Evolutionary conservation across 306 rosid species (phyloP).

Genomic region (Citrullus amarus): DNA sequence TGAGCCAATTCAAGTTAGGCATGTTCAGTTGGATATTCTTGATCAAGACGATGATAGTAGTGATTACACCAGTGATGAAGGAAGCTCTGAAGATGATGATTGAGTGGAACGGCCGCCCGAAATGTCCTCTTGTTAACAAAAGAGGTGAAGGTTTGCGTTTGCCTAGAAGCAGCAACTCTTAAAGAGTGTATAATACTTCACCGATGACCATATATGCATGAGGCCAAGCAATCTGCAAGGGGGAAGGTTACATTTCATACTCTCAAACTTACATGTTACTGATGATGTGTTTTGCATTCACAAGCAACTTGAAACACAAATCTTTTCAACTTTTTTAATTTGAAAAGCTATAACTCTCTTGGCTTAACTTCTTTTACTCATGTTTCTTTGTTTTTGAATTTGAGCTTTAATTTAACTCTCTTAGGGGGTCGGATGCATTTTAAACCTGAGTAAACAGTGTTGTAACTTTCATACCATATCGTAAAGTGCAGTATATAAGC

Average conservation of each 20-base stretch:
- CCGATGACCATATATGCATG: background rate
- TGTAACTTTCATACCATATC: background rate
- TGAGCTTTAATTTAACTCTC: background rate
- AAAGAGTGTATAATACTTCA: background rate
- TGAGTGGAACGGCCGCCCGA: background rate
- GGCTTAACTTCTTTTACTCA: background rate
- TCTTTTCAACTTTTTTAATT: background rate
- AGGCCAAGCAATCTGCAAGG: background rate
- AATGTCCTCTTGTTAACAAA: background rate
- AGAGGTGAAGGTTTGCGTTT: background rate
- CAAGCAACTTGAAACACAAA: background rate
- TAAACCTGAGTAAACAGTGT: background rate
- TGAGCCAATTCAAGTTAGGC: constrained; percentile 79
- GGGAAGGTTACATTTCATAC: background rate
- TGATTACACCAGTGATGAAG: constrained; percentile 80
- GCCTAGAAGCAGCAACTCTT: background rate
- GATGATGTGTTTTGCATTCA: background rate
- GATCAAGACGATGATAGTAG: constrained; percentile 77
- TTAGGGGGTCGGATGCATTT: background rate
- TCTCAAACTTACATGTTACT: background rate
- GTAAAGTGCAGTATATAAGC: background rate
- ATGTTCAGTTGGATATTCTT: constrained; percentile 72
- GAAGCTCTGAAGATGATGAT: constrained; percentile 74
- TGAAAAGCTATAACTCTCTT: background rate
- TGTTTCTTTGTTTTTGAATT: background rate